A percentile compares a stretch with the other conserved stretches of the same genome.
Conservation (phyloP, 2,329 filamentous ascomycete genomes). For the Penicillium sp. region DNA sequence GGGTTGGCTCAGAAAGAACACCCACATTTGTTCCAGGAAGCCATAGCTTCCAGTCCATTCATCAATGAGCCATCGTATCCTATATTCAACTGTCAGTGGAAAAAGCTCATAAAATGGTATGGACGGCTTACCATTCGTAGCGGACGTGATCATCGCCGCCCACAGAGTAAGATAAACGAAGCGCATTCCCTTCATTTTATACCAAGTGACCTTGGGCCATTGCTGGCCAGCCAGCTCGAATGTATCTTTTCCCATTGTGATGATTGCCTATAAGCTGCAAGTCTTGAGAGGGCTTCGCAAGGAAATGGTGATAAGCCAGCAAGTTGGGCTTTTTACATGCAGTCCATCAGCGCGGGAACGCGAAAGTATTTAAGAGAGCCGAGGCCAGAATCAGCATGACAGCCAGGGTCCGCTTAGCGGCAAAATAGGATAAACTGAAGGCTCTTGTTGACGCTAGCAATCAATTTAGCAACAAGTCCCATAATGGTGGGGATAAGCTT, state of each 20-base stretch:
- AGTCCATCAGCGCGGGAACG: not conserved
- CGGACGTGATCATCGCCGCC: constrained; percentile 25
- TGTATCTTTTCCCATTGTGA: constrained; percentile 20
- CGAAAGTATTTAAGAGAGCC: not conserved
- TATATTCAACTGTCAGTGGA: not conserved
- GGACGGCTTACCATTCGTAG: constrained; percentile 14
- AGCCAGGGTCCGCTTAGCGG: not conserved
- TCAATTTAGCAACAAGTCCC: not conserved
- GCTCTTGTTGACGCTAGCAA: not conserved
- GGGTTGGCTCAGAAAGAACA: not conserved
- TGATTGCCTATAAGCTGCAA: not conserved
- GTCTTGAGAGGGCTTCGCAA: no score
- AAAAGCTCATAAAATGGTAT: not conserved
- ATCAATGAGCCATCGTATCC: constrained; percentile 50
- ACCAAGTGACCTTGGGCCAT: constrained; percentile 23
- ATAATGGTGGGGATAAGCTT: not conserved
- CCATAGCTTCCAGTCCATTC: constrained; percentile 50
- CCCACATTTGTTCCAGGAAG: constrained; percentile 46
- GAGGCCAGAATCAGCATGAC: not conserved
- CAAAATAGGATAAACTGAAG: constrained; percentile 9
- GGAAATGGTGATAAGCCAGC: not conserved
- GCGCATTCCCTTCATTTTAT: constrained; percentile 25
- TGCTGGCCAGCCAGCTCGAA: constrained; percentile 20
- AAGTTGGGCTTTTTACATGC: not conserved
- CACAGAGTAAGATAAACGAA: constrained; percentile 22